A percentile compares a stretch with the other conserved stretches of the same genome.
These are phyloP conservation scores for Zymoseptoria pseudotritici DNA, from an alignment of 2,329 filamentous ascomycete species.

Conservation along the genomic window DNA sequence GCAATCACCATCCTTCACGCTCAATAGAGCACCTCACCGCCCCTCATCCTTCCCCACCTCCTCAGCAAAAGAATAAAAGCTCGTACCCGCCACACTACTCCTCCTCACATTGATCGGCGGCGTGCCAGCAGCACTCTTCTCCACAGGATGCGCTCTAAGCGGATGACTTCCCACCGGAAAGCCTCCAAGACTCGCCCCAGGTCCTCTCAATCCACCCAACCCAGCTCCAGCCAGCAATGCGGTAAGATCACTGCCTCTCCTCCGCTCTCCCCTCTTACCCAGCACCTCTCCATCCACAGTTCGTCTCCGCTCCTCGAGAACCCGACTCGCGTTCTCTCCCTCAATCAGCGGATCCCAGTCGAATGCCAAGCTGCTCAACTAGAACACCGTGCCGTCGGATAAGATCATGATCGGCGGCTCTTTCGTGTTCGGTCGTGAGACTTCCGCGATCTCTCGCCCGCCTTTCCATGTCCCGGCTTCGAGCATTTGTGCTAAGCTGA, in stretches of 20 bases:
- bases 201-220: background rate
- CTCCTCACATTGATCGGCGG: background rate
- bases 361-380: slow-evolving; percentile 30
- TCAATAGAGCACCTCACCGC: background rate
- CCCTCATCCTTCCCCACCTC: background rate
- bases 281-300: background rate
- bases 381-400: slow-evolving; percentile 95
- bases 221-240: background rate
- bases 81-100: background rate
- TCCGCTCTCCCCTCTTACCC: background rate
- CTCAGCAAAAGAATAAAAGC: background rate
- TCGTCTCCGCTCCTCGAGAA: background rate
- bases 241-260: background rate
- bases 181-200: background rate
- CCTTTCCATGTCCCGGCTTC: slow-evolving; percentile 99
- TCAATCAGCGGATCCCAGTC: slow-evolving; percentile 14
- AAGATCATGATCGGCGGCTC: slow-evolving; percentile 94
- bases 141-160: slow-evolving; percentile 19
- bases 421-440: slow-evolving; percentile 90
- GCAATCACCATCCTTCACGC: no score
- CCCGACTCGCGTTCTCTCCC: no score
- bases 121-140: background rate
- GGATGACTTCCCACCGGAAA: slow-evolving; percentile 12
- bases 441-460: slow-evolving; percentile 90
- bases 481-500: slow-evolving; percentile 80